A percentile compares a stretch with the other conserved stretches of the same genome.
Conservation (phyloP, 2,329 filamentous ascomycete species). For the Hymenoscyphus linearis region DNA sequence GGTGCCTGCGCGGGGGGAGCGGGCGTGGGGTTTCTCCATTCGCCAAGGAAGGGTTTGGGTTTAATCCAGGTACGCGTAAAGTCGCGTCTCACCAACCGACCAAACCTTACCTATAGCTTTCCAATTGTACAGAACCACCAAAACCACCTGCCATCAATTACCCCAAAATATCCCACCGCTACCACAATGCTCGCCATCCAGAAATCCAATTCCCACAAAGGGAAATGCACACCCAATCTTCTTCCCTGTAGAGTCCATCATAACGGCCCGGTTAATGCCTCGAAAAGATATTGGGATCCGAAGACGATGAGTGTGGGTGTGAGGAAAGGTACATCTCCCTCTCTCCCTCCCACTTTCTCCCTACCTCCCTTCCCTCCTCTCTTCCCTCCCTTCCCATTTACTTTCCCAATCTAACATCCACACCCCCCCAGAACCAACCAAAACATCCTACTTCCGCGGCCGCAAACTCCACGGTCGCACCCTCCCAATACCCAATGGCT, state of each 20-base stretch:
- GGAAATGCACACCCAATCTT: conserved; percentile 50
- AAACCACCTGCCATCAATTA: neutral
- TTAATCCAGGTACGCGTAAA: no score
- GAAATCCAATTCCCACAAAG: conserved; percentile 23
- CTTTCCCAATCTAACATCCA: neutral
- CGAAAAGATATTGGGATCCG: conserved; percentile 67
- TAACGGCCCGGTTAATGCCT: conserved; percentile 62
- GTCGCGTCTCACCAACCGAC: no score
- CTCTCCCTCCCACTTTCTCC: no score
- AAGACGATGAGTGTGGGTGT: conserved; percentile 33
- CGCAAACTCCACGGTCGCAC: conserved; percentile 67
- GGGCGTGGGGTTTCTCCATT: no score
- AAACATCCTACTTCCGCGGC: conserved; percentile 69
- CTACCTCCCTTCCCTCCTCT: no score
- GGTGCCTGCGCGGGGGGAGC: no score
- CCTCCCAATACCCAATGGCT: conserved; percentile 64
- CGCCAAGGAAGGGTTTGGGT: no score
- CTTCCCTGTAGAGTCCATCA: conserved; percentile 78
- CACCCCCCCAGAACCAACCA: conserved; percentile 42
- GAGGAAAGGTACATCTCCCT: conserved; percentile 31
- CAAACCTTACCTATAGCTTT: neutral
- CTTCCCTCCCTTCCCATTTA: conserved; percentile 4
- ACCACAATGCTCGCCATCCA: conserved; percentile 27
- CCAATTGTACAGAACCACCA: neutral
- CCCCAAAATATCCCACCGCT: neutral